These are phyloP conservation scores for Scenedesmus sp. DNA, from an alignment of 163 green algal species.

Conservation along the genomic window DNA sequence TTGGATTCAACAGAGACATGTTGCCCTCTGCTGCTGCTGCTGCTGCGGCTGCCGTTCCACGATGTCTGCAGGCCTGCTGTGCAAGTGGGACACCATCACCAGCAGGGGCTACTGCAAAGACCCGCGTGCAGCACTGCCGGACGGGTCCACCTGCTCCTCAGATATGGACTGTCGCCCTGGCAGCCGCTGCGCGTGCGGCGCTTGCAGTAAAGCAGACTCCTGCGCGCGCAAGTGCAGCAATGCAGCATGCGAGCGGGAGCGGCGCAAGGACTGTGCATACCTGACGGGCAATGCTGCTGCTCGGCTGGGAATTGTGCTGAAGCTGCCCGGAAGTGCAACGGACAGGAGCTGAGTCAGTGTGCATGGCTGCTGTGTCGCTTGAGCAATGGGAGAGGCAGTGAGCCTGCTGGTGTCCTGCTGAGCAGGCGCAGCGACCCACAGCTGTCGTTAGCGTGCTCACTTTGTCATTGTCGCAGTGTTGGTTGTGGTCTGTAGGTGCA, in stretches of 20 bases:
- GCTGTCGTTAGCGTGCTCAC: too few species aligned
- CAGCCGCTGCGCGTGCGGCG: neutral
- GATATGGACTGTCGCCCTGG: neutral
- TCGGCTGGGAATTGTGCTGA: neutral
- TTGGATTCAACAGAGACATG: too few species aligned
- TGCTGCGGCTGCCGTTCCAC: neutral
- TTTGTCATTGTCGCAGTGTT: too few species aligned
- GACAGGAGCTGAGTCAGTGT: too few species aligned
- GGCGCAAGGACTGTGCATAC: neutral
- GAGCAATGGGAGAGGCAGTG: too few species aligned
- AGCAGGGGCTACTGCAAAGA: neutral
- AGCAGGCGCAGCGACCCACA: too few species aligned
- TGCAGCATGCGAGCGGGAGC: neutral
- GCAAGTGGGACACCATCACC: conserved; percentile 2
- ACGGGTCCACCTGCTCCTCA: neutral
- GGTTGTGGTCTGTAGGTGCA: too few species aligned
- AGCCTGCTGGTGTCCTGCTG: too few species aligned
- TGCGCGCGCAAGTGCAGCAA: neutral
- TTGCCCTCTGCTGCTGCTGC: neutral
- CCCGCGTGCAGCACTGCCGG: neutral
- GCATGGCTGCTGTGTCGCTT: too few species aligned
- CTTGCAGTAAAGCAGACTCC: neutral
- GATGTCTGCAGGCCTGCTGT: neutral
- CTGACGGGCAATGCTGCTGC: neutral
- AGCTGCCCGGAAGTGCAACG: neutral